Base-by-base conservation (phyloP, 2,329 filamentous ascomycete species). In the Colletotrichum coccodes region DNA sequence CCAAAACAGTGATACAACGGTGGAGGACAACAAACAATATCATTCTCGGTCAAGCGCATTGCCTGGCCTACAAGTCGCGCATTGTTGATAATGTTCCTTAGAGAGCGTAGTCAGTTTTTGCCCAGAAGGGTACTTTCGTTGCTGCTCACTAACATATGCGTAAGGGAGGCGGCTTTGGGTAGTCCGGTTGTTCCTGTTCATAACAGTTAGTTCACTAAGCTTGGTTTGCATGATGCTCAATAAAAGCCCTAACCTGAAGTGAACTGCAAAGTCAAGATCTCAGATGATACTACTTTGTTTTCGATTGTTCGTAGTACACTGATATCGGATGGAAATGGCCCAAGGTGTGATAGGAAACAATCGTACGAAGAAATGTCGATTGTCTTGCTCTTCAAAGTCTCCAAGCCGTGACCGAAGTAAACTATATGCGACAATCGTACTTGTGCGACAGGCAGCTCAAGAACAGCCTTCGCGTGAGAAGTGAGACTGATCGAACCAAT, bases 301-400 rank as follows among this genome's bases (percentile, higher is more conserved):
- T 93, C 80, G 6, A 76, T 78, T 14, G 75, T 78, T 46, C 42
- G 11, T 21, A 46, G 23, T 18, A 46, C 42, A n/a, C n/a, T 21
- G n/a, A n/a, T n/a, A n/a, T n/a, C n/a, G n/a, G n/a, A n/a, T n/a
- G n/a, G n/a, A n/a, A n/a, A n/a, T n/a, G n/a, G n/a, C n/a, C n/a
- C n/a, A n/a, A n/a, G n/a, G n/a, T n/a, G n/a, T n/a, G n/a, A n/a
- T n/a, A n/a, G n/a, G n/a, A n/a, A n/a, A n/a, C n/a, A n/a, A n/a
- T n/a, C n/a, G n/a, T n/a, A n/a, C n/a, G n/a, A n/a, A n/a, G n/a
- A n/a, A n/a, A n/a, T n/a, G n/a, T n/a, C n/a, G n/a, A n/a, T n/a
- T n/a, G n/a, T n/a, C n/a, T 46, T 21, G n/a, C 23, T 46, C 42
- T 21, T 46, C n/a, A 46, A 46, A 46, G 23, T 46, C 3, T 18